Percentiles rank a stretch among this genome's conserved stretches.
Evolutionary conservation across 2,329 filamentous ascomycete genomes (phyloP).

Genomic region (Aspergillus pseudonomiae): DNA sequence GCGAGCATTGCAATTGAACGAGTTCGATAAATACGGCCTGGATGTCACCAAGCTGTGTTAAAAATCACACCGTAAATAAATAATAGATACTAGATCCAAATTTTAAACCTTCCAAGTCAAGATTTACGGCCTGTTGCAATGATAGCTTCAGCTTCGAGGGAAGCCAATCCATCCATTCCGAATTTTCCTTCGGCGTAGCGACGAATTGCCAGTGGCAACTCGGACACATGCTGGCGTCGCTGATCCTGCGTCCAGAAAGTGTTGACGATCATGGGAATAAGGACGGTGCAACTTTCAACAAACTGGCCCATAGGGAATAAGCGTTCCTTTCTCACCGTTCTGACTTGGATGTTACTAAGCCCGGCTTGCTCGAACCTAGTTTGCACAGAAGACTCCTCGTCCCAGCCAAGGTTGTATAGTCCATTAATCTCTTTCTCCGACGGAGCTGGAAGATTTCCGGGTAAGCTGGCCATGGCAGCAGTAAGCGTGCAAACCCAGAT

Average conservation of each 20-base stretch:
- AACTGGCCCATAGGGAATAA: constrained; percentile 22
- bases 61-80: too few relatives aligned
- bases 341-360: constrained; percentile 29
- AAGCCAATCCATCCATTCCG: constrained; percentile 20
- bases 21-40: too few relatives aligned
- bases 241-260: constrained; percentile 35
- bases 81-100: too few relatives aligned
- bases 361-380: constrained; percentile 25
- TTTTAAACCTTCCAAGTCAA: background rate
- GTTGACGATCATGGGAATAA: constrained; percentile 23
- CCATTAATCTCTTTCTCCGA: constrained; percentile 23
- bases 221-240: constrained; percentile 24
- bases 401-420: constrained; percentile 27
- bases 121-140: constrained; percentile 35
- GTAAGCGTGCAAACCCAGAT: constrained; percentile 32
- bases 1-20: too few relatives aligned
- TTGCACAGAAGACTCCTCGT: constrained; percentile 25
- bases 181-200: constrained; percentile 29
- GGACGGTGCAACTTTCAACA: constrained; percentile 14
- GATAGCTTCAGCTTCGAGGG: constrained; percentile 31
- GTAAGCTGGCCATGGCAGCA: constrained; percentile 29
- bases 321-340: constrained; percentile 16
- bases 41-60: too few relatives aligned
- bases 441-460: constrained; percentile 31
- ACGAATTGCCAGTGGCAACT: constrained; percentile 25